Conservation (phyloP, 495 filamentous ascomycete species). For the Hypoxylon lienhwacheense region DNA sequence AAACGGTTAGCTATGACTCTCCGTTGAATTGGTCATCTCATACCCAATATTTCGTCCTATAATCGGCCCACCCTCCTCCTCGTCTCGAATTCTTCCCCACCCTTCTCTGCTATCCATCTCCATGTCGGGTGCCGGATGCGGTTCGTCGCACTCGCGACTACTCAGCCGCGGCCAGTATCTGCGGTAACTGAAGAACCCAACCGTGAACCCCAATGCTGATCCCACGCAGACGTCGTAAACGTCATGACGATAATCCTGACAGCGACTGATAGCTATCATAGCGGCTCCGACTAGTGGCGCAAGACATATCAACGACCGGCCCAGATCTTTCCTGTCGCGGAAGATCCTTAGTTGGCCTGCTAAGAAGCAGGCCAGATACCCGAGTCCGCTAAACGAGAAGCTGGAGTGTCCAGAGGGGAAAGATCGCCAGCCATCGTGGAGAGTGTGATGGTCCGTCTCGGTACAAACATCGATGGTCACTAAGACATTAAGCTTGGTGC, state of each 20-base stretch:
- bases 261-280: constrained; percentile 86
- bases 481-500: constrained; percentile 65
- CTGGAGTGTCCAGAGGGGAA: constrained; percentile 89
- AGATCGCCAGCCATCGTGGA: constrained; percentile 92
- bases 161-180: constrained; percentile 59
- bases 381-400: constrained; percentile 83
- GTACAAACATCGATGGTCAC: constrained; percentile 81
- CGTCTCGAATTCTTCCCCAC: constrained; percentile 39
- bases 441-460: constrained; percentile 68
- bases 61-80: constrained; percentile 38
- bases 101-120: constrained; percentile 29
- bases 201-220: constrained; percentile 66
- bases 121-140: constrained; percentile 46
- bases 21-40: constrained; percentile 31
- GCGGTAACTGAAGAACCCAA: constrained; percentile 83
- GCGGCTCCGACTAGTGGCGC: constrained; percentile 76
- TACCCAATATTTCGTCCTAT: constrained; percentile 35
- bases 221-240: constrained; percentile 87
- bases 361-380: constrained; percentile 78
- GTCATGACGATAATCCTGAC: constrained; percentile 94
- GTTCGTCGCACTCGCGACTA: constrained; percentile 53
- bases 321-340: constrained; percentile 69
- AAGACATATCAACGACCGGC: constrained; percentile 64
- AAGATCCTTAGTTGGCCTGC: constrained; percentile 79
- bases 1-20: constrained; percentile 29